These are phyloP conservation scores for Ceratobasidium papillatum DNA, from an alignment of 1,284 basidiomycete genomes.

Conservation along the genomic window DNA sequence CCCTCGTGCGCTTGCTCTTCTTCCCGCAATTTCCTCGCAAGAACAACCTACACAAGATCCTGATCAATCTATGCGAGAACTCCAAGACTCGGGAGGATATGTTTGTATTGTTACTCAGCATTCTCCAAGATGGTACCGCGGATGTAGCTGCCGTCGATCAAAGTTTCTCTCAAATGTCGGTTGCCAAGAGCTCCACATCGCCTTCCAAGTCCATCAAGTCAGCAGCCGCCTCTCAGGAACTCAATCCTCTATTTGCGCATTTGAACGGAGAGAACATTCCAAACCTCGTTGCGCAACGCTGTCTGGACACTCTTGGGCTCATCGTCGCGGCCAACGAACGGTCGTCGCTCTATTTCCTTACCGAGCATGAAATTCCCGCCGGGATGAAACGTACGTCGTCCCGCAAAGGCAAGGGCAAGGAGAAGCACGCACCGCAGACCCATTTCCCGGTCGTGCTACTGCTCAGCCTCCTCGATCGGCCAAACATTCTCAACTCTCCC, in stretches of 20 bases:
- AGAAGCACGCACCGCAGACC: slow-evolving; percentile 79
- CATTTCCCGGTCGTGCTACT: slow-evolving; percentile 92
- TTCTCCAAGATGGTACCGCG: slow-evolving; percentile 93
- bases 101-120: slow-evolving; percentile 90
- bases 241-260: slow-evolving; percentile 59
- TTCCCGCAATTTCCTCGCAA: slow-evolving; percentile 90
- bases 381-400: slow-evolving; percentile 72
- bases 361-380: slow-evolving; percentile 86
- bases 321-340: slow-evolving; percentile 86
- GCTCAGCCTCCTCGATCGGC: slow-evolving; percentile 84
- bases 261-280: slow-evolving; percentile 86
- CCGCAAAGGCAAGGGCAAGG: slow-evolving; percentile 94
- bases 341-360: slow-evolving; percentile 91
- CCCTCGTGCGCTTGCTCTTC: slow-evolving; percentile 92
- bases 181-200: slow-evolving; percentile 68
- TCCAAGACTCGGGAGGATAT: slow-evolving; percentile 89
- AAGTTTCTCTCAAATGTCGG: slow-evolving; percentile 91
- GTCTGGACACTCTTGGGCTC: slow-evolving; percentile 86
- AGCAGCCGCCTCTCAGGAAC: slow-evolving; percentile 57
- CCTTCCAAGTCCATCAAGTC: slow-evolving; percentile 72
- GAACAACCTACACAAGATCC: slow-evolving; percentile 85
- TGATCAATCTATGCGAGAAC: slow-evolving; percentile 97
- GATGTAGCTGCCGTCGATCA: slow-evolving; percentile 92
- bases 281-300: slow-evolving; percentile 90
- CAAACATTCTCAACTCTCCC: slow-evolving; percentile 83